phyloP scores from a whole-genome alignment of 78 protist species.

The Goniomonas avonlea region DNA sequence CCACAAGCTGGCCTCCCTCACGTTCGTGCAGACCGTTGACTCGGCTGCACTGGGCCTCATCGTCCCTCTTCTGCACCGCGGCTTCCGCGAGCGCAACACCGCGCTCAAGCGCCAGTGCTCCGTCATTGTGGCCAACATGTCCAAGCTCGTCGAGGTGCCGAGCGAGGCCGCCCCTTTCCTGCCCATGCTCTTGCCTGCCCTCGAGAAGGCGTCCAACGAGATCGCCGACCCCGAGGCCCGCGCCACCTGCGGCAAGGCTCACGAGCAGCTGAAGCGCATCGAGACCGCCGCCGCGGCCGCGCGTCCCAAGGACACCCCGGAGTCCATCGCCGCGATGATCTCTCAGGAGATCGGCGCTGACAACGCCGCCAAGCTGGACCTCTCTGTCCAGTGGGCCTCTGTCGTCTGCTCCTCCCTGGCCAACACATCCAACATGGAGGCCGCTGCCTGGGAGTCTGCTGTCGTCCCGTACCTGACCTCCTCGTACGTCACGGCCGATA shows the following conservation, averaged over 20 bases:
- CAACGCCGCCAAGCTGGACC: too few relatives aligned
- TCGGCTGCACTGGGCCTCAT: conserved; percentile 42
- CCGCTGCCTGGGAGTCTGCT: too few relatives aligned
- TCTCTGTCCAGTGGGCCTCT: too few relatives aligned
- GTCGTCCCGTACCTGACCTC: conserved; percentile 16
- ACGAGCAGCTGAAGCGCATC: conserved; percentile 5
- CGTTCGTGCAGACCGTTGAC: conserved; percentile 46
- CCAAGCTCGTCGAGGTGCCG: conserved; percentile 56
- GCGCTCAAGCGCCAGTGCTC: conserved; percentile 42
- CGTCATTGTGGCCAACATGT: conserved; percentile 52
- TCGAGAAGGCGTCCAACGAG: conserved; percentile 41
- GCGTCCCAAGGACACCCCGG: neutral
- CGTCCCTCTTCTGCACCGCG: conserved; percentile 48
- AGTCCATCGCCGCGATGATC: neutral
- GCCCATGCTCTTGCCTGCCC: conserved; percentile 47
- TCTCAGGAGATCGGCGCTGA: too few relatives aligned
- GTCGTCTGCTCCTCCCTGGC: too few relatives aligned
- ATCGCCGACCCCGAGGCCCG: conserved; percentile 64
- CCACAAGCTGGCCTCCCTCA: conserved; percentile 46
- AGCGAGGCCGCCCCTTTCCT: conserved; percentile 51
- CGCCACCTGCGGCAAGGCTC: conserved; percentile 26
- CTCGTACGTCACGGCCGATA: neutral
- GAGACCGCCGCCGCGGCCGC: neutral
- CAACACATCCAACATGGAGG: too few relatives aligned
- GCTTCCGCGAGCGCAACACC: conserved; percentile 31